phyloP scores from a whole-genome alignment of 2,329 filamentous ascomycete species.

The Colletotrichum euphorbiae region DNA sequence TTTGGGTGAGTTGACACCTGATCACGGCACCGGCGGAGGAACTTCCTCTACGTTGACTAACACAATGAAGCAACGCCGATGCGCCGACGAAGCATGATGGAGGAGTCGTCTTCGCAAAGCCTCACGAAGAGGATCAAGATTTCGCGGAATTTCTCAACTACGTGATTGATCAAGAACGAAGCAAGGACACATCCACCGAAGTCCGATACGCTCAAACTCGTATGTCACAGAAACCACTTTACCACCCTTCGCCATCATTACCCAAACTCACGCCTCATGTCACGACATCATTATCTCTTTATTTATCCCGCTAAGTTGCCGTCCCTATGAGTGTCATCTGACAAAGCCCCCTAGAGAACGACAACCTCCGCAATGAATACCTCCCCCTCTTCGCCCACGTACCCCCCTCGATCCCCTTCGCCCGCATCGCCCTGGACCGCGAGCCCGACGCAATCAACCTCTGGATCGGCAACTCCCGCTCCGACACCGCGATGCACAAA shows the following conservation, averaged over 20 bases:
- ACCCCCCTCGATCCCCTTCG: slow-evolving; percentile 75
- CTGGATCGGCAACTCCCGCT: slow-evolving; percentile 81
- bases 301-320: not conserved
- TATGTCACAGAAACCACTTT: slow-evolving; percentile 46
- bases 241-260: not conserved
- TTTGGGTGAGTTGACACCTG: slow-evolving; percentile 62
- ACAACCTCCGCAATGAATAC: slow-evolving; percentile 84
- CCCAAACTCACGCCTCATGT: not conserved
- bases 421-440: slow-evolving; percentile 73
- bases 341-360: slow-evolving; percentile 69
- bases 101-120: slow-evolving; percentile 73
- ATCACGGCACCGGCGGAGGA: not conserved
- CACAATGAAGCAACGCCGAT: slow-evolving; percentile 57
- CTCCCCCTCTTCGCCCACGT: slow-evolving; percentile 70
- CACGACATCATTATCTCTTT: not conserved
- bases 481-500: slow-evolving; percentile 79
- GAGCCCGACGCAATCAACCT: slow-evolving; percentile 82
- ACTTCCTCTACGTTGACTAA: slow-evolving; percentile 16
- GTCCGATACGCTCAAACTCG: slow-evolving; percentile 82
- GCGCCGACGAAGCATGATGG: slow-evolving; percentile 59
- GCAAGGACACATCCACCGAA: slow-evolving; percentile 49
- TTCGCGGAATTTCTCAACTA: slow-evolving; percentile 73
- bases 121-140: slow-evolving; percentile 72
- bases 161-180: slow-evolving; percentile 57
- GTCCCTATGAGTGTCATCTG: too few species aligned